Evolutionary conservation across 345 rosid genomes (phyloP).

Genomic region (Salix koriyanagi): DNA sequence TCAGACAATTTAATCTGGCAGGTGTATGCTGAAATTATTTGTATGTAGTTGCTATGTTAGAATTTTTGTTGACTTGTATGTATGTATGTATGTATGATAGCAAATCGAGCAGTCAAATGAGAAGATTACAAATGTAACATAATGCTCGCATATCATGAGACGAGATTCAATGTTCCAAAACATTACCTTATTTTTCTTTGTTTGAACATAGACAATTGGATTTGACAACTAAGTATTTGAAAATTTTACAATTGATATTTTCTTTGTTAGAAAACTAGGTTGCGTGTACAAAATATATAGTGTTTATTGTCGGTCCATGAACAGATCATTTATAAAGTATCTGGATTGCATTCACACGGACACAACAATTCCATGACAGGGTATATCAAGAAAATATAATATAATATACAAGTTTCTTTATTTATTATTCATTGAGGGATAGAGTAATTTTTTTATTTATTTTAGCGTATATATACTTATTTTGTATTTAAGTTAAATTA

Average conservation of each 20-base stretch:
- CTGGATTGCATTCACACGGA: too few relatives aligned
- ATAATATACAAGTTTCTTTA: too few relatives aligned
- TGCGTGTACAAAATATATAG: too few relatives aligned
- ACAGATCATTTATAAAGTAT: too few relatives aligned
- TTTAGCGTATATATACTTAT: too few relatives aligned
- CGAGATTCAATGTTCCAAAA: not conserved
- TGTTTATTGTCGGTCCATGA: too few relatives aligned
- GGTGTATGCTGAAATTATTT: not conserved
- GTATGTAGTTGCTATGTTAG: not conserved
- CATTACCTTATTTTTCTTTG: not conserved
- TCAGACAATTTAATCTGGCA: not conserved
- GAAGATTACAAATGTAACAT: not conserved
- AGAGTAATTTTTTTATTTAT: rapidly evolving
- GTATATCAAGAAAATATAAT: too few relatives aligned
- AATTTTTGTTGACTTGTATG: not conserved
- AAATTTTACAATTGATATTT: not conserved
- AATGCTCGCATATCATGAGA: not conserved
- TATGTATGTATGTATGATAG: not conserved
- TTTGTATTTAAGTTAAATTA: too few relatives aligned
- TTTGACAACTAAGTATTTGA: not conserved
- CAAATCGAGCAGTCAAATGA: not conserved
- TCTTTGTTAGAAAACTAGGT: not conserved
- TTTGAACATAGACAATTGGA: not conserved
- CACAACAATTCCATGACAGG: too few relatives aligned
- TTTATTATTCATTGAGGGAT: too few relatives aligned